Evolutionary conservation across 2,329 filamentous ascomycete species (phyloP).

Genomic region (Pseudopyrenochaeta lycopersici): DNA sequence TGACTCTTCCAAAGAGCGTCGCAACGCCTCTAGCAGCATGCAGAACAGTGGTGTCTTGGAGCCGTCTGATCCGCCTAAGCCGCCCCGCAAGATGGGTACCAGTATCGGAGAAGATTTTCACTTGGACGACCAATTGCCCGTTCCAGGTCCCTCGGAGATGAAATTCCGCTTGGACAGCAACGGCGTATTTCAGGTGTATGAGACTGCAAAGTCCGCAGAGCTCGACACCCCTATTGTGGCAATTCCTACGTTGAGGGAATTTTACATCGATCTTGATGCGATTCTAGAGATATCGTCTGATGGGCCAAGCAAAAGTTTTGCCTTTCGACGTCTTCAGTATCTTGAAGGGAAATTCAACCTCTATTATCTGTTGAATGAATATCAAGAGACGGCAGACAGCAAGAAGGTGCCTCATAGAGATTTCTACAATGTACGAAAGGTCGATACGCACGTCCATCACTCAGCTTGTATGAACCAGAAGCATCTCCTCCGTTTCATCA

Average conservation of each 20-base stretch:
- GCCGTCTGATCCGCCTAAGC: conserved; percentile 46
- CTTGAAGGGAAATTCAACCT: conserved; percentile 97
- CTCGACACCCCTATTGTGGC: conserved; percentile 75
- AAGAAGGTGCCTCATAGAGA: conserved; percentile 98
- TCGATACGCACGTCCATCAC: conserved; percentile 98
- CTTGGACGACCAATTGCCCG: conserved; percentile 77
- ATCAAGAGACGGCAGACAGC: conserved; percentile 96
- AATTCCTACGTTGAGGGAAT: conserved; percentile 93
- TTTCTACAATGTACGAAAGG: conserved; percentile 98
- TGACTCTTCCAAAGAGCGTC: conserved; percentile 61
- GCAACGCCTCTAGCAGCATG: conserved; percentile 48
- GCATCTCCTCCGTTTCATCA: conserved; percentile 96
- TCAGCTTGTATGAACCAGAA: conserved; percentile 99
- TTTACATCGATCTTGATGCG: conserved; percentile 91
- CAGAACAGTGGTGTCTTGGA: conserved; percentile 49
- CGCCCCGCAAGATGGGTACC: conserved; percentile 82
- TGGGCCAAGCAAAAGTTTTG: conserved; percentile 95
- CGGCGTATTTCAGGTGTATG: conserved; percentile 93
- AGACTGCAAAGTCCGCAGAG: conserved; percentile 69
- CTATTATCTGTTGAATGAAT: conserved; percentile 92
- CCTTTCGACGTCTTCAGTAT: conserved; percentile 92
- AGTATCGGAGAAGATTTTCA: conserved; percentile 94
- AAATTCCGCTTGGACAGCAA: conserved; percentile 81
- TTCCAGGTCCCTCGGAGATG: conserved; percentile 76
- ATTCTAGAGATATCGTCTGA: conserved; percentile 92